Evolutionary conservation across 208 protist species (phyloP).

Genomic region (Trypanosomatidae sp.): DNA sequence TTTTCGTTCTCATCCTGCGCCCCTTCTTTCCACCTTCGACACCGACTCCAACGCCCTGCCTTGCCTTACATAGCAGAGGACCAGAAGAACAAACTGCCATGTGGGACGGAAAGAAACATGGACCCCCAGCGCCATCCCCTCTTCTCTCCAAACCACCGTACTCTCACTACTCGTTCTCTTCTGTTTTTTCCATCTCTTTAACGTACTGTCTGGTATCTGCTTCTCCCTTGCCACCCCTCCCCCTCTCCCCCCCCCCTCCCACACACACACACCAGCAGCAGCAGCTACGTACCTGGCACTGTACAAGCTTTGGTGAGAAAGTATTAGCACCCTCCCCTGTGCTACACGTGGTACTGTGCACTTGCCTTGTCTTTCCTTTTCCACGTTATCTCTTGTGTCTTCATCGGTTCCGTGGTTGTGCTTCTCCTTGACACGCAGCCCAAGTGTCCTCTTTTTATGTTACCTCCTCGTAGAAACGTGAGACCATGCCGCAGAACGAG

Average conservation of each 20-base stretch:
- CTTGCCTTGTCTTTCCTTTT: background rate
- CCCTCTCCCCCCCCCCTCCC: background rate
- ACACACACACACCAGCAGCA: conserved; percentile 1
- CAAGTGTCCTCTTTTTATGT: conserved; percentile 7
- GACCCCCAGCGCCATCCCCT: background rate
- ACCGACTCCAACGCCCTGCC: background rate
- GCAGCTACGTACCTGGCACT: background rate
- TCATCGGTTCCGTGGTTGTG: background rate
- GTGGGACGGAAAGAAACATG: background rate
- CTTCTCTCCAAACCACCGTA: background rate
- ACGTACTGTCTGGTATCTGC: background rate
- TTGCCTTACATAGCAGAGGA: background rate
- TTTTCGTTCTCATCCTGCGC: background rate
- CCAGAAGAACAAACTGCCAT: background rate
- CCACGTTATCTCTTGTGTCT: background rate
- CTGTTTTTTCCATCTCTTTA: background rate
- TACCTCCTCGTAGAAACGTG: conserved; percentile 3
- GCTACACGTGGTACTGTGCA: background rate
- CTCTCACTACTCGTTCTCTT: background rate
- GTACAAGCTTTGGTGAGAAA: background rate
- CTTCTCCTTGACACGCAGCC: background rate
- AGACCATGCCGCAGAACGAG: conserved; percentile 98
- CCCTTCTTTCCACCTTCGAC: background rate
- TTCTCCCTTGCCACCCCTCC: background rate
- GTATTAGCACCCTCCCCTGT: background rate